Percentiles rank a stretch among this genome's conserved stretches.
Conservation (phyloP, 1,139 yeast species). For the Diutina sp. region DNA sequence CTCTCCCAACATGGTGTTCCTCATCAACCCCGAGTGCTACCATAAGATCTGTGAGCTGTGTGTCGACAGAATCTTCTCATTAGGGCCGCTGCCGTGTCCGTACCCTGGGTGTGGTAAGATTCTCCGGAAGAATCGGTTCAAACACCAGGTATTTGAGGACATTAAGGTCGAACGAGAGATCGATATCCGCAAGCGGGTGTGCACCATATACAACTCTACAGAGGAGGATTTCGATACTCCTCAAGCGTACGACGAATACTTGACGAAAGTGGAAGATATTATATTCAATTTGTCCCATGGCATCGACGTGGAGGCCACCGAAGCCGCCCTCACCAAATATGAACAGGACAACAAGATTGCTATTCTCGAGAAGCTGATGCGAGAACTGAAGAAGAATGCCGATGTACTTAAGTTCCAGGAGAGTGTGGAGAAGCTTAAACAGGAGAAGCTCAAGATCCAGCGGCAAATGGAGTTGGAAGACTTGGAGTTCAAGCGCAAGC, state of each 20-base stretch:
- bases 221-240: slow-evolving; percentile 56
- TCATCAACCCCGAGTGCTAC: slow-evolving; percentile 93
- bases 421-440: slow-evolving; percentile 32
- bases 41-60: slow-evolving; percentile 96
- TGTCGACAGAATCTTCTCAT: slow-evolving; percentile 83
- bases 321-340: slow-evolving; percentile 52
- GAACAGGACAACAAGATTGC: slow-evolving; percentile 66
- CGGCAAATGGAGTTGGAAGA: slow-evolving; percentile 63
- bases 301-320: slow-evolving; percentile 62
- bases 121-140: slow-evolving; percentile 77
- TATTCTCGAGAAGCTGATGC: slow-evolving; percentile 53
- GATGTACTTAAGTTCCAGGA: slow-evolving; percentile 49
- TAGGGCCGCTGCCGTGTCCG: slow-evolving; percentile 97
- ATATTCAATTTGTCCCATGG: slow-evolving; percentile 66
- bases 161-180: slow-evolving; percentile 82
- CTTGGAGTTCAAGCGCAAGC: slow-evolving; percentile 40
- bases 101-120: slow-evolving; percentile 85
- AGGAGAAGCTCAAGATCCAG: slow-evolving; percentile 51
- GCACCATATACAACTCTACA: slow-evolving; percentile 67
- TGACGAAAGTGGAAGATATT: slow-evolving; percentile 74
- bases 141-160: slow-evolving; percentile 87
- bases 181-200: slow-evolving; percentile 73
- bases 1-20: slow-evolving; percentile 85
- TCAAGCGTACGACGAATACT: slow-evolving; percentile 55
- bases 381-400: slow-evolving; percentile 55